A percentile compares a stretch with the other conserved stretches of the same genome.
Conservation (phyloP, 148 eudicot genomes). For the Drosera capensis region DNA sequence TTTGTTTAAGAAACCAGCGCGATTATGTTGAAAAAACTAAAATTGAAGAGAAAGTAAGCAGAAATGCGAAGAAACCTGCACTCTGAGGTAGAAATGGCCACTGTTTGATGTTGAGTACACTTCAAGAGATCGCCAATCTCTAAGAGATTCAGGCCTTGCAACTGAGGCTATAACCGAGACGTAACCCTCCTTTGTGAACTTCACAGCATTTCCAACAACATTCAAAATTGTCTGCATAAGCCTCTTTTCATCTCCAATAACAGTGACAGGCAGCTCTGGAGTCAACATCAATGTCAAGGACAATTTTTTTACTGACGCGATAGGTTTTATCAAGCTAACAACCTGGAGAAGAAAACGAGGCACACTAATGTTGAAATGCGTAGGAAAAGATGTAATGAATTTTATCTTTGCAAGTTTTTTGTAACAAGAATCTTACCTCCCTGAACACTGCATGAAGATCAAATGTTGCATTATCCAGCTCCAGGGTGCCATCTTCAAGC, state of each 20-base stretch:
- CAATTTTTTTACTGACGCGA: conserved; percentile 68
- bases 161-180: conserved; percentile 53
- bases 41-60: background rate
- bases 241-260: conserved; percentile 75
- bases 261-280: conserved; percentile 55
- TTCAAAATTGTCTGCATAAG: conserved; percentile 64
- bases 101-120: conserved; percentile 37
- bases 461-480: conserved; percentile 57
- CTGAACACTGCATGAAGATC: conserved; percentile 61
- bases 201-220: conserved; percentile 78
- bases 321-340: conserved; percentile 50
- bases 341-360: no score
- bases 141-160: conserved; percentile 54
- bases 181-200: conserved; percentile 71
- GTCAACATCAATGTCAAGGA: conserved; percentile 46
- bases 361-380: no score
- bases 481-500: conserved; percentile 92
- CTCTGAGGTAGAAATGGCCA: conserved; percentile 56
- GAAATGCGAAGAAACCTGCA: conserved; percentile 38
- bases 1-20: no score
- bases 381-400: no score
- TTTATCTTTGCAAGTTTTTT: no score
- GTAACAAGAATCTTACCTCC: conserved; percentile 52
- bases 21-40: background rate
- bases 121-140: conserved; percentile 58